A percentile compares a stretch with the other conserved stretches of the same genome.
Conservation (phyloP, 2,329 filamentous ascomycete species). For the Alternaria tenuissima region DNA sequence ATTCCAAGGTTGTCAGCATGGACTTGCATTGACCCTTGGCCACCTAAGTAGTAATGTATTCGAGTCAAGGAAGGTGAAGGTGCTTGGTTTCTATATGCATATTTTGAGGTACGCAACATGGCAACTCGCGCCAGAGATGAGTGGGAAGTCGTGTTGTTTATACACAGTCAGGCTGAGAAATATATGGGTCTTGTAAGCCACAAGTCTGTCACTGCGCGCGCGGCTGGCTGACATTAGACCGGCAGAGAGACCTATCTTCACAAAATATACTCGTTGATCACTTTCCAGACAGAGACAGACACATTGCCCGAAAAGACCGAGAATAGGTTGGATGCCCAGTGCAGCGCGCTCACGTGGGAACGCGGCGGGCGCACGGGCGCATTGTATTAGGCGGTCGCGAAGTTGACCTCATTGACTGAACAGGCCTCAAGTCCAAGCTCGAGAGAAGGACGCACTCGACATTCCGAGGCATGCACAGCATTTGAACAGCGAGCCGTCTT, state of each 20-base stretch:
- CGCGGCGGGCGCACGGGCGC: slow-evolving; percentile 17
- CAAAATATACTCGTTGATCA: background rate
- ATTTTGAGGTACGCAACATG: background rate
- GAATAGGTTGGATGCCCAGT: background rate
- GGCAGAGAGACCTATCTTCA: background rate
- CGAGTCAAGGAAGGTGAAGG: background rate
- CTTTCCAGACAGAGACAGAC: background rate
- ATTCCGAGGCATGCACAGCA: background rate
- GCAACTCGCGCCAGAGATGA: background rate
- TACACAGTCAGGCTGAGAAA: background rate
- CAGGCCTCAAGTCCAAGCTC: background rate
- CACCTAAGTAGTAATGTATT: background rate
- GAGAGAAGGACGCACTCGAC: background rate
- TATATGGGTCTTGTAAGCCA: slow-evolving; percentile 2
- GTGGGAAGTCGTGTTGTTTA: background rate
- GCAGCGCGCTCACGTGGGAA: slow-evolving; percentile 16
- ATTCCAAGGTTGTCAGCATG: background rate
- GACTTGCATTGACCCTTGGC: background rate
- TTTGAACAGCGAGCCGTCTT: background rate
- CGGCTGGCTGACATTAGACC: background rate
- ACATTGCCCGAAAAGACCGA: no score
- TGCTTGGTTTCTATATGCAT: background rate
- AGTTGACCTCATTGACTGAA: slow-evolving; percentile 17
- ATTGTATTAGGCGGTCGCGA: slow-evolving; percentile 18
- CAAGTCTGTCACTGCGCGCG: background rate